Evolutionary conservation across 2,329 filamentous ascomycete species (phyloP).

Genomic region (Cryphonectria japonica): DNA sequence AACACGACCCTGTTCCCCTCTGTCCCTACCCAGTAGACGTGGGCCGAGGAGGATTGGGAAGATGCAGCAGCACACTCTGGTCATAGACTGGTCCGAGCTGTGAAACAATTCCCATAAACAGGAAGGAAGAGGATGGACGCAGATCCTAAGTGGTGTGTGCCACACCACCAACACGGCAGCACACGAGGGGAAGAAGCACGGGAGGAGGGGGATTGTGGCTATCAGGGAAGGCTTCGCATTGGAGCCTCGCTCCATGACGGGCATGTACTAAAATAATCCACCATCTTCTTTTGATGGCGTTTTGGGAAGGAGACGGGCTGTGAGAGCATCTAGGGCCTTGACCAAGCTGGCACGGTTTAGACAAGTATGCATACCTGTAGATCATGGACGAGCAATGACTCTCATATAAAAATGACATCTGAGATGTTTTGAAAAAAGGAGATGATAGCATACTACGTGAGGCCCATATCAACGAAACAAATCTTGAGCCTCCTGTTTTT

Average conservation of each 20-base stretch:
- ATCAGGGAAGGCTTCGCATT: neutral
- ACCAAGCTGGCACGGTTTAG: neutral
- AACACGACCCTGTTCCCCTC: conserved; percentile 39
- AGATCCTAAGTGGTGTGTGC: neutral
- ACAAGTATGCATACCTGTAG: conserved; percentile 2
- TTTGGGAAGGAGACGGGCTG: neutral
- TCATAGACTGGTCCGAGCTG: neutral
- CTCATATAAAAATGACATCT: neutral
- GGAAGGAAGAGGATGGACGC: neutral
- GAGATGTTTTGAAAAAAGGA: neutral
- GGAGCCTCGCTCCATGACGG: neutral
- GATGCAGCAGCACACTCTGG: neutral
- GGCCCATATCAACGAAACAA: neutral
- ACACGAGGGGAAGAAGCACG: neutral
- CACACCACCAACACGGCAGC: neutral
- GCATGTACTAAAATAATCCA: neutral
- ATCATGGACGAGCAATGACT: conserved; percentile 7
- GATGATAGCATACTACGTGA: neutral
- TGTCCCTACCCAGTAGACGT: conserved; percentile 34
- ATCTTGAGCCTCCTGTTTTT: neutral
- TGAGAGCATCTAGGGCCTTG: neutral
- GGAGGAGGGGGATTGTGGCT: too few species aligned
- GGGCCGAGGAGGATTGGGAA: neutral
- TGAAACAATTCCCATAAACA: neutral
- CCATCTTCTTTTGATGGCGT: conserved; percentile 9